Percentiles rank a stretch among this genome's conserved stretches.
phyloP scores from a whole-genome alignment of 208 protist species.

The Tritrichomonas musculus region DNA sequence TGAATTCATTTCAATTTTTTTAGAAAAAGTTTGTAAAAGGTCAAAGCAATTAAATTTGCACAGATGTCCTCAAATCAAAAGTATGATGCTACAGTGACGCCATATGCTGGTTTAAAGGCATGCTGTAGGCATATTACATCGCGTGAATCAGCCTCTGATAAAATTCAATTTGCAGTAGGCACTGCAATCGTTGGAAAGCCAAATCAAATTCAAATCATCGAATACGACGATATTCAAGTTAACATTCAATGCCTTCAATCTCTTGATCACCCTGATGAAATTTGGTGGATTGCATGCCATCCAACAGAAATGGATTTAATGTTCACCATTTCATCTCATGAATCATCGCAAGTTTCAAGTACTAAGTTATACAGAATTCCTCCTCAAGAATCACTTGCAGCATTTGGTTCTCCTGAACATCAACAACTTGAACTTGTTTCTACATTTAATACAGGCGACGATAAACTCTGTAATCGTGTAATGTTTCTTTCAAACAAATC shows the following conservation, averaged over 20 bases:
- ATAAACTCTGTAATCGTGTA: neutral
- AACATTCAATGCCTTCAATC: conserved; percentile 11
- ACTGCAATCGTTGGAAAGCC: neutral
- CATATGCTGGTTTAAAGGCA: conserved; percentile 1
- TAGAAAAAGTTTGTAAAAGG: neutral
- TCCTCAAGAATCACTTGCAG: neutral
- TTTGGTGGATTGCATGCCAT: neutral
- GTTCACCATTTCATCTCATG: neutral
- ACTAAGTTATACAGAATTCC: neutral
- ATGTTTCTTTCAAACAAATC: neutral
- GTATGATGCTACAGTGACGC: neutral
- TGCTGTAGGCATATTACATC: neutral
- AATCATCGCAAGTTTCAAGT: too few relatives aligned
- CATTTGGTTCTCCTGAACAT: neutral
- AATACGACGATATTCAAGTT: neutral
- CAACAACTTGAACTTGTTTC: neutral
- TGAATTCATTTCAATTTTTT: neutral
- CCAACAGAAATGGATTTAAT: neutral
- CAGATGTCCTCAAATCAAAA: too few relatives aligned
- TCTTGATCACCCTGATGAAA: conserved; percentile 1
- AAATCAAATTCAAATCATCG: conserved; percentile 27
- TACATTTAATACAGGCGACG: neutral
- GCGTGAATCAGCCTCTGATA: neutral
- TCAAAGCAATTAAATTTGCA: too few relatives aligned
- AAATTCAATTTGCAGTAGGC: neutral